Conservation (phyloP, 2,329 filamentous ascomycete genomes). For the Curvularia eragrostidis region DNA sequence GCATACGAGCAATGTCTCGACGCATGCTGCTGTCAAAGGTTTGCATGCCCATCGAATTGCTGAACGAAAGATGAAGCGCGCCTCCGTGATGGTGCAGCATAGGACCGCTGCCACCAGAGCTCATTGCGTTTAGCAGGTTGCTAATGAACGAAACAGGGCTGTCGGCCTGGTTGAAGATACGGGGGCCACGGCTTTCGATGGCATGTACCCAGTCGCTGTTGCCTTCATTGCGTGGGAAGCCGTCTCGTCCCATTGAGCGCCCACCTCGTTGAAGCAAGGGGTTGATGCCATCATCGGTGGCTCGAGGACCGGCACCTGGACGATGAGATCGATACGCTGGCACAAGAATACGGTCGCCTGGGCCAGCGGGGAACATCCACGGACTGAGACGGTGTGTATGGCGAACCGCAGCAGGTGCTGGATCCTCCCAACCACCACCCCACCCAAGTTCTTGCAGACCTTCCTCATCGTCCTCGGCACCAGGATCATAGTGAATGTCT, state of each 20-base stretch:
- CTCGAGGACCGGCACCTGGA: slow-evolving; percentile 60
- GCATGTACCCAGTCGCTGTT: slow-evolving; percentile 62
- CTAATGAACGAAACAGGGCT: slow-evolving; percentile 64
- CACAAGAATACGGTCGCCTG: slow-evolving; percentile 53
- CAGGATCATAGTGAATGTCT: slow-evolving; percentile 65
- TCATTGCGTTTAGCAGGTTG: slow-evolving; percentile 63
- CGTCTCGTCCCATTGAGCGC: slow-evolving; percentile 38
- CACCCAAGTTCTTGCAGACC: slow-evolving; percentile 54
- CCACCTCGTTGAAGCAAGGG: slow-evolving; percentile 76
- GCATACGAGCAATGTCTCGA: slow-evolving; percentile 41
- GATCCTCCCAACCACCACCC: slow-evolving; percentile 61
- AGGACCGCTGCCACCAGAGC: slow-evolving; percentile 44
- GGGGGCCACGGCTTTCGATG: slow-evolving; percentile 56
- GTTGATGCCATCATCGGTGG: slow-evolving; percentile 81
- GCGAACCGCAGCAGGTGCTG: slow-evolving; percentile 54
- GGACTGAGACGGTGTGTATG: slow-evolving; percentile 60
- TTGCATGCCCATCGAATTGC: slow-evolving; percentile 47
- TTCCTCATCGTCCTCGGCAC: slow-evolving; percentile 57
- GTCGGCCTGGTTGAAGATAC: slow-evolving; percentile 54
- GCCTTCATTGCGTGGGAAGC: slow-evolving; percentile 44
- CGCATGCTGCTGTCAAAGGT: slow-evolving; percentile 43
- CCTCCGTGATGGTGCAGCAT: slow-evolving; percentile 51
- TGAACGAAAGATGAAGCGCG: slow-evolving; percentile 61
- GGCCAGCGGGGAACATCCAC: slow-evolving; percentile 65
- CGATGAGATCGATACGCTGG: slow-evolving; percentile 61